Evolutionary conservation across 1,284 basidiomycete genomes (phyloP).

Genomic region (Malassezia brasiliensis): DNA sequence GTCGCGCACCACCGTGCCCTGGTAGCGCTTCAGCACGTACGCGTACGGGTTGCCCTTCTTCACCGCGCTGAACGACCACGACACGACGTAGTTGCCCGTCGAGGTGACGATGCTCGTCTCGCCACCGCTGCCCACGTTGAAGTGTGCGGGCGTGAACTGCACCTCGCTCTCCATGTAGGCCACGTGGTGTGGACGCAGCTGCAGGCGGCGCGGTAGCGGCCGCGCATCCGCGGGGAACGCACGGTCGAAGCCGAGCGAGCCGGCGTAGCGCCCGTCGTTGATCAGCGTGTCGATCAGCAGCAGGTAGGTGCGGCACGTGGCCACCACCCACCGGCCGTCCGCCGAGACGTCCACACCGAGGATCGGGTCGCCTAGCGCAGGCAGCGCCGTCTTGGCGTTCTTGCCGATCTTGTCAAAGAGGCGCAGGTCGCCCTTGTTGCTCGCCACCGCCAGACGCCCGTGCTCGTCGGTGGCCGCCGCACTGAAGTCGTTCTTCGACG

Average conservation of each 20-base stretch:
- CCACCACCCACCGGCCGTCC: conserved; percentile 87
- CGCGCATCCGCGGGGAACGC: conserved; percentile 90
- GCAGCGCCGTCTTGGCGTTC: conserved; percentile 97
- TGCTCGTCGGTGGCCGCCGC: conserved; percentile 76
- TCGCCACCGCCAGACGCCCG: conserved; percentile 84
- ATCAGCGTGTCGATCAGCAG: conserved; percentile 91
- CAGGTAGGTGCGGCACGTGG: conserved; percentile 88
- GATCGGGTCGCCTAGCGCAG: conserved; percentile 89
- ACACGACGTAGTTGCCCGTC: conserved; percentile 81
- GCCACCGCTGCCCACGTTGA: conserved; percentile 68
- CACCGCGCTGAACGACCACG: conserved; percentile 79
- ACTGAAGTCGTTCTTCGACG: conserved; percentile 88
- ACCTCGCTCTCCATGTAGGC: conserved; percentile 87
- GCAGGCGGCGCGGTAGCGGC: conserved; percentile 78
- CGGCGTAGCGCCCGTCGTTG: conserved; percentile 76
- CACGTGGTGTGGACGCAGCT: conserved; percentile 82
- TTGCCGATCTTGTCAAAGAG: conserved; percentile 94
- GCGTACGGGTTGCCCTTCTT: conserved; percentile 81
- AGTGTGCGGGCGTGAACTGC: conserved; percentile 82
- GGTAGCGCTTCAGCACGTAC: conserved; percentile 81
- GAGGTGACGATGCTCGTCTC: conserved; percentile 96
- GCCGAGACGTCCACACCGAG: conserved; percentile 87
- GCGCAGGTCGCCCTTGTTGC: conserved; percentile 91
- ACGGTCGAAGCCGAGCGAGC: conserved; percentile 80
- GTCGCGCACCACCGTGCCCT: conserved; percentile 29